Evolutionary conservation across 2,329 filamentous ascomycete genomes (phyloP).

Genomic region (Calcarisporium arbuscula): DNA sequence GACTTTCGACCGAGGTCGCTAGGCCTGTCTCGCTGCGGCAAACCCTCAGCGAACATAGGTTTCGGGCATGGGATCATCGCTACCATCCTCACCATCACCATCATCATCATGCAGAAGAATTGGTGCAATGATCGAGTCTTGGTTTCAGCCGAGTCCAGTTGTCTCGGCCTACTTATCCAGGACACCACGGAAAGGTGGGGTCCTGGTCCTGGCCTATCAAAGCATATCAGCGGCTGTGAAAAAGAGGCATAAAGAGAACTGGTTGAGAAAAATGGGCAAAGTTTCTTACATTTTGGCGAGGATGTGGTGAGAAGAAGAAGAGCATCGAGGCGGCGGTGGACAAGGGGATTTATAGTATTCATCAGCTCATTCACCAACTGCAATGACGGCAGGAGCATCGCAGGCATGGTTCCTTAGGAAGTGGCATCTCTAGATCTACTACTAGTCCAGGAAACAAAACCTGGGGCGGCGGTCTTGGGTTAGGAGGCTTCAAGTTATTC

Average conservation of each 20-base stretch:
- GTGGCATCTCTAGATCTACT: constrained; percentile 1
- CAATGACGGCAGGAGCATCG: constrained; percentile 2
- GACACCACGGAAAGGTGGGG: no score
- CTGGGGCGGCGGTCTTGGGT: not conserved
- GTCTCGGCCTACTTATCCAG: no score
- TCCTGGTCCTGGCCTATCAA: no score
- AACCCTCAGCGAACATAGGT: constrained; percentile 13
- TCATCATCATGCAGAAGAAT: constrained; percentile 1
- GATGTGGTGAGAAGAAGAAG: constrained; percentile 1
- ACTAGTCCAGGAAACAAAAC: constrained; percentile 1
- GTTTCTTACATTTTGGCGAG: not conserved
- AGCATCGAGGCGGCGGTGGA: constrained; percentile 1
- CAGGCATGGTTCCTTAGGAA: constrained; percentile 1
- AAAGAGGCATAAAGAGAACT: constrained; percentile 1
- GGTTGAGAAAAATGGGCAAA: not conserved
- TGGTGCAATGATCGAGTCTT: not conserved
- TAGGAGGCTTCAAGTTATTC: not conserved
- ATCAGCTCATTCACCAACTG: not conserved
- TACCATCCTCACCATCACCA: constrained; percentile 24
- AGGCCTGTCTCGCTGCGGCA: constrained; percentile 16
- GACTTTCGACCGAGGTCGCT: constrained; percentile 13
- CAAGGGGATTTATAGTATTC: not conserved
- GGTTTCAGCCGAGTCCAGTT: no score
- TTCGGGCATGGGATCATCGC: constrained; percentile 4
- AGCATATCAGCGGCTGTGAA: no score